Evolutionary conservation across 495 filamentous ascomycete genomes (phyloP), one percentile per base, ranked within the genome.

Genomic region (Hypoxylon fragiforme): DNA sequence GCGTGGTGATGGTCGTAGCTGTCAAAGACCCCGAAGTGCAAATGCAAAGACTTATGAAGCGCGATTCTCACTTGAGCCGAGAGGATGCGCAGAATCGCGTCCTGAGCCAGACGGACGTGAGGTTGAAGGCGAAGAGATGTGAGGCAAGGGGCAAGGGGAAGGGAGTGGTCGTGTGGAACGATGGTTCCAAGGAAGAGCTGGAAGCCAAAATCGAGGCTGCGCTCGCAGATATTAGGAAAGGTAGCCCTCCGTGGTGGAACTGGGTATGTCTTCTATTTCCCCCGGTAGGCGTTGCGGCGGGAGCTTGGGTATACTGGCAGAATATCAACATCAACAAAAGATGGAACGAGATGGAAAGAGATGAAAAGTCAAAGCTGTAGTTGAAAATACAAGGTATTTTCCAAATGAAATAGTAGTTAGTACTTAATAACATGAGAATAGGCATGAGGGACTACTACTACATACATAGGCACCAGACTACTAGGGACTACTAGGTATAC

Each of bases 81-180:
- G 82, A 91, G 66, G 94, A 97, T 63, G 94, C 94, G 34, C 77
- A 82, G 77, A 87, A 89, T 50, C 71, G 95, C 9, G 89, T 98
- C 2, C 66, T 70, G 36, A 92, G 88, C 58, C 95, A 98, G 80
- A 86, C 85, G 46, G 87, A 91, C 72, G 85, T 95, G 43, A 78
- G 77, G 67, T 81, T 85, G 54, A 97, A 98, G 80, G 90, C 89
- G 36, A 74, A 73, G 63, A 73, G 88, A 72, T 85, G 83, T 30
- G 73, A 86, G 74, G 80, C 73, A 46, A 73, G 87, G 38, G 84
- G 88, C 8, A 67, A 67, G 44, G 75, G 75, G 24, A 70, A 67
- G 50, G 94, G 94, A 0, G 79, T 87, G 9, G 88, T 96, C 34
- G 81, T 97, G 11, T 86, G 84, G 85, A 98, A 98, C 77, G 92